A percentile compares a stretch with the other conserved stretches of the same genome.
Conservation (phyloP, 345 rosid genomes). For the Arabidopsis suecica region DNA sequence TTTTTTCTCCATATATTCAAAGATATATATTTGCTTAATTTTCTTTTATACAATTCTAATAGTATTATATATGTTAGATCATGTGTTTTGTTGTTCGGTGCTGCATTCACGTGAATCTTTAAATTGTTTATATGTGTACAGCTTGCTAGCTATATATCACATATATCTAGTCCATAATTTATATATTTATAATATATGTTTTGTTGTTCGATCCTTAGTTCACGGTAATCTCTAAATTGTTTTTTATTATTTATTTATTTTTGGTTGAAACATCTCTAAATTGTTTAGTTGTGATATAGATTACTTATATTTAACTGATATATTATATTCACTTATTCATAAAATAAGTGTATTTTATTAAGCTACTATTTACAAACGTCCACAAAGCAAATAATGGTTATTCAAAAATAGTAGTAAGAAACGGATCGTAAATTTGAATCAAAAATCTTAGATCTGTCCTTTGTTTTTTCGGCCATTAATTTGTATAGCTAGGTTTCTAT, state of each 20-base stretch:
- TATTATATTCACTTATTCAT: background rate
- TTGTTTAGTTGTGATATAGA: background rate
- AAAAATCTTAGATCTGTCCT: constrained; percentile 10
- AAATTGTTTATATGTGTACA: constrained; percentile 6
- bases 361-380: background rate
- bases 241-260: too few relatives aligned
- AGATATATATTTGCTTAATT: background rate
- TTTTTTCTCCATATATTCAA: background rate
- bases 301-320: background rate
- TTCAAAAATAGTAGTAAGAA: background rate
- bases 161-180: background rate
- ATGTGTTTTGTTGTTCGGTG: background rate
- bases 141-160: constrained; percentile 1
- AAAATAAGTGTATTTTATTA: background rate
- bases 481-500: constrained; percentile 7
- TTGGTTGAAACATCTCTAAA: too few relatives aligned
- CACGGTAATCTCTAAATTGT: constrained; percentile 1
- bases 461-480: background rate
- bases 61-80: background rate
- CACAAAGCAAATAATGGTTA: background rate
- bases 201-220: constrained; percentile 10
- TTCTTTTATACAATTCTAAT: background rate
- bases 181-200: background rate
- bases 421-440: background rate
- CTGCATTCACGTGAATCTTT: constrained; percentile 15